Evolutionary conservation across 768 basidiomycete genomes (phyloP), one percentile per base, ranked within the genome.

Genomic region (Hericium rajendrae): DNA sequence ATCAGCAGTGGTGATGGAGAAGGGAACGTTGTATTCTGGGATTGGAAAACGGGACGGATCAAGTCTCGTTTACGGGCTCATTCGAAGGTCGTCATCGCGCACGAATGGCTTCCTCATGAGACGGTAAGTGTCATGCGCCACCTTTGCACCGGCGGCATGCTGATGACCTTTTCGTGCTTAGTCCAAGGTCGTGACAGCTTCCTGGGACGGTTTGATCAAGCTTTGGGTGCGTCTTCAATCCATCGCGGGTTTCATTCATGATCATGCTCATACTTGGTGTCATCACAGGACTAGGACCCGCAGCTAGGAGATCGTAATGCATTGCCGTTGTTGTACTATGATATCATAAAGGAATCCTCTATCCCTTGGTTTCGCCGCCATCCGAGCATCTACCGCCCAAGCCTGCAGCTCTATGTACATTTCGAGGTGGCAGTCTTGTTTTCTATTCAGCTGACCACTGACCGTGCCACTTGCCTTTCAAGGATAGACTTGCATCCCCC

Each of bases 101-200:
- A 99, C 67, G 91, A 91, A 67, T 99, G 97, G 97, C 73, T 99
- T 58, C 97, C 95, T 53, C 94, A 99, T 69, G 97, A 99, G 69
- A 85, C 88, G 48, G 95, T 97, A 68, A 73, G 57, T 6, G 15
- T 56, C 38, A 50, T 38, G 11, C n/a, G 32, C 15, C 51, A 3
- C 38, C 56, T 6, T 55, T 58, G 18, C 59, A 37, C 53, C 37
- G 16, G 41, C 40, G 22, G 13, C 24, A 57, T 15, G 57, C 43
- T 54, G n/a, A 53, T 18, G 10, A 26, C 12, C 28, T 58, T 61
- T 38, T 65, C 15, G 32, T 10, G 28, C 28, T 32, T 61, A 97
- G 95, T 95, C 91, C 22, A 98, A 98, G 75, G 85, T 99, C 6
- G 82, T 99, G 54, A 99, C 97, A 3, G 94, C 90, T 9, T 93